Conservation (phyloP, 495 filamentous ascomycete genomes). For the Glarea lozoyensis region DNA sequence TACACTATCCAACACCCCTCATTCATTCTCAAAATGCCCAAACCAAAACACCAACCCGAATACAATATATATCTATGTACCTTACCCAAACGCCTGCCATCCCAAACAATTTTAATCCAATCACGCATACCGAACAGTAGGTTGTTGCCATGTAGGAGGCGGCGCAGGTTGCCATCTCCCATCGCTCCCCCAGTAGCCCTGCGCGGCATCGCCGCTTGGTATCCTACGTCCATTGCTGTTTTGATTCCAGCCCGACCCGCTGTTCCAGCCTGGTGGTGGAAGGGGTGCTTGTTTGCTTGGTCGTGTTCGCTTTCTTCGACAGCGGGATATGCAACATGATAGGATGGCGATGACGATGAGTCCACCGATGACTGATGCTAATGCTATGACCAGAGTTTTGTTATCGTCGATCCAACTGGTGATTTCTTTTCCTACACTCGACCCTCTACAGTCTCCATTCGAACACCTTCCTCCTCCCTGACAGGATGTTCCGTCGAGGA, state of each 20-base stretch:
- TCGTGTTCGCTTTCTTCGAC: constrained; percentile 29
- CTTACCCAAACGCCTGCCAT: constrained; percentile 1
- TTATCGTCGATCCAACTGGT: constrained; percentile 60
- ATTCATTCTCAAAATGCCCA: not conserved
- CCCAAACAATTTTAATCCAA: not conserved
- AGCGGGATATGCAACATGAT: constrained; percentile 49
- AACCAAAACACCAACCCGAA: too few species aligned
- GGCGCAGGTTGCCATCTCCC: constrained; percentile 1
- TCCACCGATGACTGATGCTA: constrained; percentile 56
- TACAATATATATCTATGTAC: too few species aligned
- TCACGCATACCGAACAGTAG: constrained; percentile 17
- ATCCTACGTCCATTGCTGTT: not conserved
- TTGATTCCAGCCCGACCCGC: not conserved
- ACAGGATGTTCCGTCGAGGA: constrained; percentile 87
- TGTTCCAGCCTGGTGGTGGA: constrained; percentile 6
- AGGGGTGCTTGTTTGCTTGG: not conserved
- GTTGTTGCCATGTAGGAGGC: constrained; percentile 9
- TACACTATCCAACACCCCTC: not conserved
- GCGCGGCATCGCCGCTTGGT: not conserved
- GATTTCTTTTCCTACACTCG: constrained; percentile 49
- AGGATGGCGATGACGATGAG: constrained; percentile 54
- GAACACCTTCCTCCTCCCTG: constrained; percentile 69
- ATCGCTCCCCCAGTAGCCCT: not conserved
- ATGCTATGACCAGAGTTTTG: constrained; percentile 67
- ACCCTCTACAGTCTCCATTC: constrained; percentile 65